phyloP scores from a whole-genome alignment of 768 basidiomycete genomes.

The Amanita fuliginea region DNA sequence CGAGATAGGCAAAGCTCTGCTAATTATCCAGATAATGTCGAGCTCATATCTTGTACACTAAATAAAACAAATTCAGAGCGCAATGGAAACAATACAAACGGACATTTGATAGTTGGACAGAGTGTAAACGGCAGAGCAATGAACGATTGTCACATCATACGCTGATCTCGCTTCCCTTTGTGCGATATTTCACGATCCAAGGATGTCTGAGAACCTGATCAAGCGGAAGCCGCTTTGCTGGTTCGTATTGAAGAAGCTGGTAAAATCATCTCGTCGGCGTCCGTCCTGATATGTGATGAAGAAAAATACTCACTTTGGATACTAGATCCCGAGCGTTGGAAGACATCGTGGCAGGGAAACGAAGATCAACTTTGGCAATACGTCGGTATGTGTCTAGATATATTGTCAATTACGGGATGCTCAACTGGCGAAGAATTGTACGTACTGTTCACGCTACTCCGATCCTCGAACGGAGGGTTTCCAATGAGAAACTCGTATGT shows the following conservation, averaged over 20 bases:
- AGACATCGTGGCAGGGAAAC: slow-evolving; percentile 47
- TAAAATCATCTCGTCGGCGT: not conserved
- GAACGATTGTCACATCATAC: slow-evolving; percentile 1
- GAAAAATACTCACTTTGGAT: slow-evolving; percentile 33
- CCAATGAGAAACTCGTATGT: slow-evolving; percentile 92
- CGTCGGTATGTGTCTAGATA: slow-evolving; percentile 75
- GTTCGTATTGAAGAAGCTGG: slow-evolving; percentile 79
- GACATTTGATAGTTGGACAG: not conserved
- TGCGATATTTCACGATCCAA: slow-evolving; percentile 70
- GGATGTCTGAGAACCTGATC: slow-evolving; percentile 70
- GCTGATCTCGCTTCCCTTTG: slow-evolving; percentile 28
- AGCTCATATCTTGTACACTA: not conserved
- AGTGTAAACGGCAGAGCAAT: not conserved
- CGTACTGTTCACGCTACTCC: slow-evolving; percentile 65
- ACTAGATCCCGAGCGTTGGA: slow-evolving; percentile 61
- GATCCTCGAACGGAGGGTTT: slow-evolving; percentile 72
- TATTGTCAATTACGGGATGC: not conserved
- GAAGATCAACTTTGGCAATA: slow-evolving; percentile 80
- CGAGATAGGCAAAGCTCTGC: not conserved
- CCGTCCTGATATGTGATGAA: not conserved
- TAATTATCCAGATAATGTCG: not conserved
- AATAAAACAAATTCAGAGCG: slow-evolving; percentile 9
- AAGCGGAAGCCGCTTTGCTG: slow-evolving; percentile 66
- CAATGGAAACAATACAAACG: not conserved
- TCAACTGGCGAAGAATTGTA: slow-evolving; percentile 3